Evolutionary conservation across 352 stramenopile species (phyloP), one percentile per base, ranked within the genome.

Genomic region (Saprolegnia diclina): DNA sequence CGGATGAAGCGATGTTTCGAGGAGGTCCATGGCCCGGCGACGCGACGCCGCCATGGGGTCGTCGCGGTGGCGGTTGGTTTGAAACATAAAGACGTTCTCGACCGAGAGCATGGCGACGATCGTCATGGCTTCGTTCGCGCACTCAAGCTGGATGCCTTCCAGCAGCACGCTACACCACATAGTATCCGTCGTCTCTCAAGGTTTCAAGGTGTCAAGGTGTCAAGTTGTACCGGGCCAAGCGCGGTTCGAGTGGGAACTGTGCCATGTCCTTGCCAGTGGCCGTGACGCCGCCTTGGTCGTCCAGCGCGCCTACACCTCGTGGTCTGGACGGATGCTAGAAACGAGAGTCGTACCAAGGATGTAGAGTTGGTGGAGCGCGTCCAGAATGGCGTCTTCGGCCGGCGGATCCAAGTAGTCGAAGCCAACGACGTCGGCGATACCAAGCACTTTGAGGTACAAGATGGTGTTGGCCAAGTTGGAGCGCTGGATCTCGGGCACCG

Each of bases 401-500:
- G 85, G 85, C 14, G 80, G 78, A 53, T 94, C 85, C 32, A 94
- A 65, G 29, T 86, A 89, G 22, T 78, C 71, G 56, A 94, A 94
- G 1, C 72, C 73, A 13, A 94, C 56, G 19, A 94, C 83, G 61
- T 94, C 81, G 21, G 83, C 71, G 29, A 94, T 79, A 9, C 86
- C 83, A 9, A 94, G 72, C 0, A 89, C 61, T 64, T 92, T 92
- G 0, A 94, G 75, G 50, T 87, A 87, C 69, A 99, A 81, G n/a
- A 99, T 95, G 1, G 96, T 96, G 72, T 92, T 98, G 52, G 82
- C 87, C 67, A 99, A 74, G 57, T 97, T 95, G 0, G 89, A 97
- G 48, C 96, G 84, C 37, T 98, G 82, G 73, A 99, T 99, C 80
- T 99, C 97, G 0, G 97, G 97, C 69, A 99, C 98, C 0, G 92